Evolutionary conservation across 768 basidiomycete genomes (phyloP).

Genomic region (Cyclocybe cylindracea): DNA sequence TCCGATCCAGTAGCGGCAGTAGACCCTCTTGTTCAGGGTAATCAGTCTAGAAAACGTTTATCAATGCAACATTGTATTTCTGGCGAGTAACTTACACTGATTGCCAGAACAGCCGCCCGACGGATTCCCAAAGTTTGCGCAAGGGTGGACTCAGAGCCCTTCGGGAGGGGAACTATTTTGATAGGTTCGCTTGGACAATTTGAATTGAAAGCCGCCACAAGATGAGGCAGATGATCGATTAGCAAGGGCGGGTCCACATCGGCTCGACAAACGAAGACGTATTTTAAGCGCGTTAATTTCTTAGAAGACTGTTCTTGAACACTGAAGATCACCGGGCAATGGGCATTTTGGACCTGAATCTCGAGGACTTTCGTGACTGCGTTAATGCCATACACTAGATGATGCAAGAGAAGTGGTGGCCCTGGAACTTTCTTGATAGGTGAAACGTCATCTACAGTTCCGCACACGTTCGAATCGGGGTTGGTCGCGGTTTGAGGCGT

Average conservation of each 20-base stretch:
- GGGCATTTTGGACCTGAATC: constrained; percentile 40
- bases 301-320: constrained; percentile 8
- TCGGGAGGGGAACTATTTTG: constrained; percentile 65
- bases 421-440: neutral
- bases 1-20: constrained; percentile 40
- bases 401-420: constrained; percentile 42
- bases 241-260: constrained; percentile 76
- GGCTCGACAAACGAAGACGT: constrained; percentile 70
- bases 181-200: constrained; percentile 33
- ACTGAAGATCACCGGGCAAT: constrained; percentile 22
- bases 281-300: constrained; percentile 27
- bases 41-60: constrained; percentile 4
- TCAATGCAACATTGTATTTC: neutral
- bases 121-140: constrained; percentile 66
- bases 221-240: constrained; percentile 73
- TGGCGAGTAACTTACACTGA: constrained; percentile 53
- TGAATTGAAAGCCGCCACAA: constrained; percentile 79
- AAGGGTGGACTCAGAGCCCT: constrained; percentile 62
- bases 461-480: neutral
- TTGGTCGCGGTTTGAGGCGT: neutral
- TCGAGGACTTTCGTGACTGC: constrained; percentile 77
- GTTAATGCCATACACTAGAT: constrained; percentile 74
- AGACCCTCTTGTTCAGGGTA: constrained; percentile 10
- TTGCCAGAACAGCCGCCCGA: constrained; percentile 63
- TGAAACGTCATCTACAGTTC: neutral